Conservation (phyloP, 2,329 filamentous ascomycete species). For the Fonsecaea monophora region DNA sequence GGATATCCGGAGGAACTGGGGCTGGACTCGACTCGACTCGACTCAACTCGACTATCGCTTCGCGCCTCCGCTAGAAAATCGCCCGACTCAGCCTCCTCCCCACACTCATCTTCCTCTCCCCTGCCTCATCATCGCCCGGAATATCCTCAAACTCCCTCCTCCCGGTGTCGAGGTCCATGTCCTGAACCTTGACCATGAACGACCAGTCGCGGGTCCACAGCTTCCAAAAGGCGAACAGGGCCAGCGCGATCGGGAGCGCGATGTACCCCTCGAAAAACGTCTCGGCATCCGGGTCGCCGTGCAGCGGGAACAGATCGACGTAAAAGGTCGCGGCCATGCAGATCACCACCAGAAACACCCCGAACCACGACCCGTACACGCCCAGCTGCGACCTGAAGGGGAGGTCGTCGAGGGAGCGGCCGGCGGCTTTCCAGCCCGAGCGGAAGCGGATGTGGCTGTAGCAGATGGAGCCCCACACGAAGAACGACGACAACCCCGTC, state of each 20-base stretch:
- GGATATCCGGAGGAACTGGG: too few relatives aligned
- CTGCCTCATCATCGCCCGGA: conserved; percentile 18
- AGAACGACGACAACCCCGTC: conserved; percentile 75
- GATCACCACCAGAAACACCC: conserved; percentile 64
- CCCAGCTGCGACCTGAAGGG: conserved; percentile 84
- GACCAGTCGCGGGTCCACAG: conserved; percentile 32
- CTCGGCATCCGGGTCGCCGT: conserved; percentile 51
- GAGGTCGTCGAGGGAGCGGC: conserved; percentile 75
- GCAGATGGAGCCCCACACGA: conserved; percentile 65
- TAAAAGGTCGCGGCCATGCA: conserved; percentile 81
- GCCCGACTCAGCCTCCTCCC: conserved; percentile 27
- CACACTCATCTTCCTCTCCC: conserved; percentile 26
- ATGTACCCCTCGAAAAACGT: conserved; percentile 73
- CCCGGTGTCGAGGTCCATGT: conserved; percentile 70
- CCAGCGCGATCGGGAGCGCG: conserved; percentile 62
- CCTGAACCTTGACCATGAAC: conserved; percentile 23
- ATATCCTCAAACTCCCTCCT: conserved; percentile 64
- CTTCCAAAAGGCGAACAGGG: conserved; percentile 57
- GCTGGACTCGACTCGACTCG: too few relatives aligned
- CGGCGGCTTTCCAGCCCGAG: conserved; percentile 72
- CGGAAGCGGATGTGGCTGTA: conserved; percentile 83
- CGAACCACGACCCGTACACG: conserved; percentile 78
- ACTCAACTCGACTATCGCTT: too few relatives aligned
- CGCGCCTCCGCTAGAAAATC: conserved; percentile 22
- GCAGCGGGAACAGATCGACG: conserved; percentile 80